These are phyloP conservation scores for Spinacia oleracea DNA, from an alignment of 179 eudicot genomes.

Conservation along the genomic window DNA sequence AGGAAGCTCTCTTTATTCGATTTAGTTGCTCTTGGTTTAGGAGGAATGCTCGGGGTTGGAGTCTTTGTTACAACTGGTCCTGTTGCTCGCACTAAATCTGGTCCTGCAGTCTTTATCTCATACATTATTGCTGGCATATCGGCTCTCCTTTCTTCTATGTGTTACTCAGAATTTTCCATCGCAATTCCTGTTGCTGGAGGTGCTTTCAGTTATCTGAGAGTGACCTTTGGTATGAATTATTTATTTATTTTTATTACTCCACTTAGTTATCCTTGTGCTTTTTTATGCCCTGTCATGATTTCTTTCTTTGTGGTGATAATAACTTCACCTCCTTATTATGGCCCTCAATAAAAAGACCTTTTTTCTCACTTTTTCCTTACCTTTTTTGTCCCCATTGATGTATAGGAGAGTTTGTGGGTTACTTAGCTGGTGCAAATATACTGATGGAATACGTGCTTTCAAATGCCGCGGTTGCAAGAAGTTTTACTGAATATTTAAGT, in stretches of 20 bases:
- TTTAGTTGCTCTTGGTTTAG: slow-evolving; percentile 66
- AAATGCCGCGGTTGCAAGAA: slow-evolving; percentile 84
- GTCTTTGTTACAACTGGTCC: slow-evolving; percentile 79
- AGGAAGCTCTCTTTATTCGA: slow-evolving; percentile 68
- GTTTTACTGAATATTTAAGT: slow-evolving; percentile 73
- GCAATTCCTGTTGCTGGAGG: slow-evolving; percentile 87
- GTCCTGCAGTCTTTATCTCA: slow-evolving; percentile 72
- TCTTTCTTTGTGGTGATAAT: slow-evolving; percentile 8
- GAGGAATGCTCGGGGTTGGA: slow-evolving; percentile 90
- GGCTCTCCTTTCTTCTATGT: slow-evolving; percentile 77
- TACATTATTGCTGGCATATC: slow-evolving; percentile 68
- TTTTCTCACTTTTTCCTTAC: slow-evolving; percentile 17
- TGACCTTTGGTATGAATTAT: slow-evolving; percentile 82
- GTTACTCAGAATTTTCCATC: slow-evolving; percentile 76
- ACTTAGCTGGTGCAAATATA: slow-evolving; percentile 81
- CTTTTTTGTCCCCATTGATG: slow-evolving; percentile 13
- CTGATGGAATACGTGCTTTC: slow-evolving; percentile 82
- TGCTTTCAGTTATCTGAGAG: slow-evolving; percentile 79
- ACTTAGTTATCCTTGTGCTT: slow-evolving; percentile 18
- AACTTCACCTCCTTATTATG: slow-evolving; percentile 3
- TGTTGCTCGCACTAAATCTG: slow-evolving; percentile 50
- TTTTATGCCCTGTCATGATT: slow-evolving; percentile 8
- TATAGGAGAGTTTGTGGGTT: slow-evolving; percentile 81
- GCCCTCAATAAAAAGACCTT: slow-evolving; percentile 10
- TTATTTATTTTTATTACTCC: neutral